phyloP scores from a whole-genome alignment of 257 asterid genomes.

The Phtheirospermum japonicum region DNA sequence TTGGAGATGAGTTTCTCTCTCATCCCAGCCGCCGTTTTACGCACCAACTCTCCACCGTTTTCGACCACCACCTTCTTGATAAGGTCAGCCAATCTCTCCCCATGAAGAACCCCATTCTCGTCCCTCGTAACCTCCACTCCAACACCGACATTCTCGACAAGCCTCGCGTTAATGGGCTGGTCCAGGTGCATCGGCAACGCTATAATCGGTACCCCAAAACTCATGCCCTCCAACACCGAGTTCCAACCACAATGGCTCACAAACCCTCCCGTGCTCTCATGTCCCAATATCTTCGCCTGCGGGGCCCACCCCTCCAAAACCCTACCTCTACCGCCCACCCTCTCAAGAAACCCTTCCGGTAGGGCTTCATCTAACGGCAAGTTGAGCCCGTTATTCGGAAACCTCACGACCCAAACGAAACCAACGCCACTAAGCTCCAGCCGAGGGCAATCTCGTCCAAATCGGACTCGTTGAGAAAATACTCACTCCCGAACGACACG shows the following conservation, averaged over 20 bases:
- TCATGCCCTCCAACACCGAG: conserved; percentile 40
- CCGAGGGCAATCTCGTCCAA: conserved; percentile 38
- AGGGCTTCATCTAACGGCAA: conserved; percentile 21
- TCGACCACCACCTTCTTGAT: conserved; percentile 33
- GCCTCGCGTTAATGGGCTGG: conserved; percentile 46
- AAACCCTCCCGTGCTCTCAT: conserved; percentile 37
- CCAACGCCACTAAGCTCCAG: conserved; percentile 33
- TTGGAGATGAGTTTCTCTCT: conserved; percentile 17
- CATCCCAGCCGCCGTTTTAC: conserved; percentile 26
- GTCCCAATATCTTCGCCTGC: conserved; percentile 34
- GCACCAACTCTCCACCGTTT: conserved; percentile 22
- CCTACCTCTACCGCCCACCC: conserved; percentile 35
- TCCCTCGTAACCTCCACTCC: conserved; percentile 42
- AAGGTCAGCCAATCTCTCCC: conserved; percentile 27
- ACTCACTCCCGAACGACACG: conserved; percentile 26
- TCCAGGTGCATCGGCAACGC: conserved; percentile 48
- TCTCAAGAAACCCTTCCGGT: conserved; percentile 37
- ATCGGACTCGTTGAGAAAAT: conserved; percentile 31
- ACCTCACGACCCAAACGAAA: conserved; percentile 51
- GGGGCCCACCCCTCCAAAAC: conserved; percentile 43
- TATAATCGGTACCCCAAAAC: conserved; percentile 42
- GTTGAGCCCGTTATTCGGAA: conserved; percentile 26
- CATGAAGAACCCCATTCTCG: conserved; percentile 16
- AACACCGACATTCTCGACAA: conserved; percentile 42
- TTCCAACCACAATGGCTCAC: conserved; percentile 51